phyloP scores from a whole-genome alignment of 495 filamentous ascomycete species.

The Cercophora newfieldiana region DNA sequence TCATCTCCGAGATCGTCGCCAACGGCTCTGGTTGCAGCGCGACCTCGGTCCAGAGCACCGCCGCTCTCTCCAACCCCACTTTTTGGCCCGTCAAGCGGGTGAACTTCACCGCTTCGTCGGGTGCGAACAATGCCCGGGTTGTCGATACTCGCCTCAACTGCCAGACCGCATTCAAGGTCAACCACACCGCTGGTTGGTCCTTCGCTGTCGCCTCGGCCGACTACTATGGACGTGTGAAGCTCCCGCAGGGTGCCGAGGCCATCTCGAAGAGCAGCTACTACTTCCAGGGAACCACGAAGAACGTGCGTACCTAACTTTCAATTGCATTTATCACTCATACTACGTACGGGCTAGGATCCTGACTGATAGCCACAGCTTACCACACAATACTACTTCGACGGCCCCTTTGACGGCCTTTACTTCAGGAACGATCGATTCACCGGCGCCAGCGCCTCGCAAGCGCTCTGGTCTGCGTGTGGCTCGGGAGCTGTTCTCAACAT shows the following conservation, averaged over 20 bases:
- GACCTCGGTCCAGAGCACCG: neutral
- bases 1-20: constrained; percentile 11
- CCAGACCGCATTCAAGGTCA: constrained; percentile 14
- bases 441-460: neutral
- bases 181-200: constrained; percentile 21
- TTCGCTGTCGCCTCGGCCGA: constrained; percentile 20
- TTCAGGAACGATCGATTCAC: constrained; percentile 21
- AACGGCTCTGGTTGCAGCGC: constrained; percentile 14
- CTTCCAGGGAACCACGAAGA: neutral
- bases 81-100: neutral
- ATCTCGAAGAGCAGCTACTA: constrained; percentile 18
- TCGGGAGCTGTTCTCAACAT: constrained; percentile 16
- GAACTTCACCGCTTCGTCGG: constrained; percentile 6
- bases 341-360: neutral
- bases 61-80: constrained; percentile 6
- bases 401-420: constrained; percentile 20
- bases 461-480: constrained; percentile 17
- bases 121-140: neutral
- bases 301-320: no score
- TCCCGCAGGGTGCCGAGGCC: constrained; percentile 12
- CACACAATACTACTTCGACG: constrained; percentile 22
- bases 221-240: constrained; percentile 20
- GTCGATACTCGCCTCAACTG: constrained; percentile 11
- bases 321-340: neutral
- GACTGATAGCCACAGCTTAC: neutral